These are phyloP conservation scores for Astraeus odoratus DNA, from an alignment of 768 basidiomycete species.

Conservation along the genomic window DNA sequence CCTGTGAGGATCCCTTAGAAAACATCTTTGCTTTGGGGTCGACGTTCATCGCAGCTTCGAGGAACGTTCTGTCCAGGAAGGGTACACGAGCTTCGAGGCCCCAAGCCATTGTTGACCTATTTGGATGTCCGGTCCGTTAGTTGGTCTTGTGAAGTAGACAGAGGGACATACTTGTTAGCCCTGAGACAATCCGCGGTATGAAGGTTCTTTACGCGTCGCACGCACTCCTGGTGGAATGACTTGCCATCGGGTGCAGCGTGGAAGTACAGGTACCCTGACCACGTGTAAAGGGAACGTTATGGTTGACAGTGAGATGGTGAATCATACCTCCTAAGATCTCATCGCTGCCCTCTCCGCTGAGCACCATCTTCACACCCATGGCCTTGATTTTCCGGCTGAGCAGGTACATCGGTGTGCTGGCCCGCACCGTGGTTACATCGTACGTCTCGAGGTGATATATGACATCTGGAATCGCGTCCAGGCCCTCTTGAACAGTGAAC, in stretches of 20 bases:
- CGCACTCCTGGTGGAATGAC: slow-evolving; percentile 93
- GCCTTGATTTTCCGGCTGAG: slow-evolving; percentile 98
- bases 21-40: slow-evolving; percentile 88
- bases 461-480: slow-evolving; percentile 95
- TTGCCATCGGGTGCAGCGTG: slow-evolving; percentile 87
- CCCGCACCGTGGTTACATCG: slow-evolving; percentile 97
- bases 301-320: slow-evolving; percentile 4
- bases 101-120: slow-evolving; percentile 98
- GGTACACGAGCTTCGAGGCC: slow-evolving; percentile 98
- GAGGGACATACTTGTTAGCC: slow-evolving; percentile 79
- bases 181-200: slow-evolving; percentile 96
- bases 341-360: slow-evolving; percentile 95
- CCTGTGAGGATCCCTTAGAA: slow-evolving; percentile 67
- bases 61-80: slow-evolving; percentile 95
- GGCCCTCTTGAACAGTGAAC: slow-evolving; percentile 95
- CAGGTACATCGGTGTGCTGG: slow-evolving; percentile 98
- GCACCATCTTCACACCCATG: slow-evolving; percentile 99
- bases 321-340: slow-evolving; percentile 87
- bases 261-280: slow-evolving; percentile 93
- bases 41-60: slow-evolving; percentile 89
- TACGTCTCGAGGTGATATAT: slow-evolving; percentile 98
- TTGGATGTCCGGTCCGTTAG: slow-evolving; percentile 2
- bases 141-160: not conserved
- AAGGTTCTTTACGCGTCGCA: slow-evolving; percentile 93
- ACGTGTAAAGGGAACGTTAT: slow-evolving; percentile 1